phyloP scores from a whole-genome alignment of 2,329 filamentous ascomycete genomes.

The Trichoderma simmonsii region DNA sequence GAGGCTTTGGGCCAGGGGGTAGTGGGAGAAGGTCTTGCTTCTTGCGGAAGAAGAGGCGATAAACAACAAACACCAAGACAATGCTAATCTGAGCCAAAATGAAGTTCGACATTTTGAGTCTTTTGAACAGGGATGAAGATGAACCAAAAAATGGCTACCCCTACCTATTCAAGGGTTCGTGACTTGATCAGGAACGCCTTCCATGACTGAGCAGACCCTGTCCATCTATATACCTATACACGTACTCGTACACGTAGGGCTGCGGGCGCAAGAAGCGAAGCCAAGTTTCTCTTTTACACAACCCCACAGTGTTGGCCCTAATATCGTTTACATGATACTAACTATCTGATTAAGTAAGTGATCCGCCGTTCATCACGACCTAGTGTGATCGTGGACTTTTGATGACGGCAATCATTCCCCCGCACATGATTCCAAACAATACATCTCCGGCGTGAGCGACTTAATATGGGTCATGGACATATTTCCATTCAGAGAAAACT shows the following conservation, averaged over 20 bases:
- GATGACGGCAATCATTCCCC: not conserved
- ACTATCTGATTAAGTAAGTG: not conserved
- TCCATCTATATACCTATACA: not conserved
- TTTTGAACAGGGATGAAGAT: not conserved
- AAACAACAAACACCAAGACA: not conserved
- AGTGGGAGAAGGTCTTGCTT: constrained; percentile 17
- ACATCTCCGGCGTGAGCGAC: not conserved
- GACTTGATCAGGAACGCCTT: not conserved
- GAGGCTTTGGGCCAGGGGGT: constrained; percentile 31
- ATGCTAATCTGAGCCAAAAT: not conserved
- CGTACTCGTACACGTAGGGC: not conserved
- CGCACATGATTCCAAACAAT: not conserved
- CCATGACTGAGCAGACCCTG: not conserved
- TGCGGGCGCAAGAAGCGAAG: not conserved
- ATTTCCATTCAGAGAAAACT: not conserved
- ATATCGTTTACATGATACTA: not conserved
- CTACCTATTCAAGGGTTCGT: not conserved
- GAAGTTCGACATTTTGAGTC: not conserved
- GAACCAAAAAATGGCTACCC: not conserved
- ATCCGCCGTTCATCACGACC: not conserved
- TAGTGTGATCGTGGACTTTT: not conserved
- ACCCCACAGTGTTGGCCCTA: not conserved
- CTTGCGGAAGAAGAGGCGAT: not conserved
- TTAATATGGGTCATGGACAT: not conserved
- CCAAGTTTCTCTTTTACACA: not conserved